These are phyloP conservation scores for Lagerstroemia speciosa DNA, from an alignment of 345 rosid species.

Conservation along the genomic window DNA sequence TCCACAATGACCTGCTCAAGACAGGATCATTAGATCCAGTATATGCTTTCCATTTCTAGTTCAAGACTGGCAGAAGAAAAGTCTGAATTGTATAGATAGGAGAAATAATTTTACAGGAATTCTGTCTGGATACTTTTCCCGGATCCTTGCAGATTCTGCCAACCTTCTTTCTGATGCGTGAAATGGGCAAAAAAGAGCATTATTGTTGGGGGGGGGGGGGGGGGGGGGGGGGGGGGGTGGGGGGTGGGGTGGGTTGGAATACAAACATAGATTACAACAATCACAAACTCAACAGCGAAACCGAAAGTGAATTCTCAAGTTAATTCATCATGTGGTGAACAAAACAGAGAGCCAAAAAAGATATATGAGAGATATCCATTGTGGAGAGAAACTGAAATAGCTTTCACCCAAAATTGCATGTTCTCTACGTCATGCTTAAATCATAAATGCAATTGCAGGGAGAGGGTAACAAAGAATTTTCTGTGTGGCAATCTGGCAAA, in stretches of 20 bases:
- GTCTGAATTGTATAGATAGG: background rate
- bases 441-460: background rate
- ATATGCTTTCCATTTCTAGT: background rate
- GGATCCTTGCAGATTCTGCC: slow-evolving; percentile 71
- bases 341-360: background rate
- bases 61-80: background rate
- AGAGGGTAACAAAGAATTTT: background rate
- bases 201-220: too few species aligned
- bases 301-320: background rate
- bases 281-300: background rate
- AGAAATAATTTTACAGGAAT: slow-evolving; percentile 47
- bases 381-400: background rate
- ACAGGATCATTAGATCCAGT: background rate
- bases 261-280: background rate
- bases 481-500: background rate
- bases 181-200: background rate
- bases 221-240: too few species aligned
- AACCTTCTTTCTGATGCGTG: slow-evolving; percentile 58
- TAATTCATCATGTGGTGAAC: background rate
- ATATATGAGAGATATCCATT: background rate
- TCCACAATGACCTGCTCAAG: slow-evolving; percentile 82
- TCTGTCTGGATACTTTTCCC: slow-evolving; percentile 88
- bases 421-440: background rate
- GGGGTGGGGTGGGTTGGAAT: too few species aligned
- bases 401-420: background rate